Evolutionary conservation across 2,329 filamentous ascomycete species (phyloP).

Genomic region (Diaporthe ampelina): DNA sequence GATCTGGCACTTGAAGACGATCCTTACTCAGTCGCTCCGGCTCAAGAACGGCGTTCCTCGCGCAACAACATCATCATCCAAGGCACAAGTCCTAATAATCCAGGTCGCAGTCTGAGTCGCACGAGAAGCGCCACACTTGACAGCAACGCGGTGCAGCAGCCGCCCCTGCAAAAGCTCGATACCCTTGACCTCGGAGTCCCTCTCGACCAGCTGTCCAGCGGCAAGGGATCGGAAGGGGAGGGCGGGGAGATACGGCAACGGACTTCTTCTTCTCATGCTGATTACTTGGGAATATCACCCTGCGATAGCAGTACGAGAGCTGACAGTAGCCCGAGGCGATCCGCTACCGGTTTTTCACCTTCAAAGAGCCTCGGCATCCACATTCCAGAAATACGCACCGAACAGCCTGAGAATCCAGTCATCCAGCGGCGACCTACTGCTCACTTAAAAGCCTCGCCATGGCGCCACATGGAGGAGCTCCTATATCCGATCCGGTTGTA

Average conservation of each 20-base stretch:
- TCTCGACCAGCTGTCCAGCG: neutral
- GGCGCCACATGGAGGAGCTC: conserved; percentile 46
- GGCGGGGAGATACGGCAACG: neutral
- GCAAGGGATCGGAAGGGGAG: neutral
- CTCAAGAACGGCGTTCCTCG: conserved; percentile 25
- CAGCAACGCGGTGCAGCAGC: neutral
- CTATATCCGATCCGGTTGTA: conserved; percentile 45
- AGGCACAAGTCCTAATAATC: neutral
- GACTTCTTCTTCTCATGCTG: neutral
- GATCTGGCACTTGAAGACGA: conserved; percentile 43
- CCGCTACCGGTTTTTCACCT: neutral
- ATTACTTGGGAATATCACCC: neutral
- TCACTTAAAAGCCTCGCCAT: conserved; percentile 43
- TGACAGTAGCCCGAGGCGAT: neutral
- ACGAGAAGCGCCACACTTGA: neutral
- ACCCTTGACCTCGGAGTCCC: neutral
- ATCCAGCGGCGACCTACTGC: neutral
- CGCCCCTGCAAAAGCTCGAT: neutral
- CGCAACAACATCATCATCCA: conserved; percentile 18
- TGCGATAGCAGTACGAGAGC: neutral
- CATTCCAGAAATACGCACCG: neutral
- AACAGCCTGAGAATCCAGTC: neutral
- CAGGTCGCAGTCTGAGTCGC: neutral
- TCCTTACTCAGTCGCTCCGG: neutral
- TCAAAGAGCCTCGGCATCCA: neutral